A percentile compares a stretch with the other conserved stretches of the same genome.
Conservation (phyloP, 345 rosid species). For the Gossypium turneri region DNA sequence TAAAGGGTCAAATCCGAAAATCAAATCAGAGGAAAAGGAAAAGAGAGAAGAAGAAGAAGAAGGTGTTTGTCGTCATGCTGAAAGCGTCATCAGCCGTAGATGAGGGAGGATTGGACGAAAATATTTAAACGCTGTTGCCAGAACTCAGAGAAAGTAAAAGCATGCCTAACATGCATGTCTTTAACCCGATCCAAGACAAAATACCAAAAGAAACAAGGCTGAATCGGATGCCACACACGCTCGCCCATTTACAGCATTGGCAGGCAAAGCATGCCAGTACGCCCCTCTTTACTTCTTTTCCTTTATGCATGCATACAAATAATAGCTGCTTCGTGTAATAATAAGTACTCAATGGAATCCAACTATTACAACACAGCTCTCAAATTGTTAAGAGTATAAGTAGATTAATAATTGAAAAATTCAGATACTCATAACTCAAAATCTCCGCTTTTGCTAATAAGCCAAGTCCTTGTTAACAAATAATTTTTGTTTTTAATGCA, state of each 20-base stretch:
- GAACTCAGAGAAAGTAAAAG: not conserved
- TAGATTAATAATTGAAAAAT: too few relatives aligned
- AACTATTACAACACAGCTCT: too few relatives aligned
- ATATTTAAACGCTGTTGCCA: not conserved
- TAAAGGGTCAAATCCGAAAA: slow-evolving; percentile 8
- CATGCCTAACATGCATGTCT: not conserved
- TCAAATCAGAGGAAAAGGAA: not conserved
- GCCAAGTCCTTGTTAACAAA: too few relatives aligned
- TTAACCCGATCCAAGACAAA: not conserved
- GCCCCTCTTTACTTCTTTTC: not conserved
- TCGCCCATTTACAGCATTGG: not conserved
- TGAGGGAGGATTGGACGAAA: not conserved
- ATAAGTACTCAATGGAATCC: too few relatives aligned
- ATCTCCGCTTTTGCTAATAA: too few relatives aligned
- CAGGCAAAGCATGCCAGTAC: not conserved
- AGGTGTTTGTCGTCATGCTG: slow-evolving; percentile 15
- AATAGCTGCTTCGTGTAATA: too few relatives aligned
- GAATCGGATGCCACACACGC: slow-evolving; percentile 9
- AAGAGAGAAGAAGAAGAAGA: not conserved
- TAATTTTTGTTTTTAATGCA: too few relatives aligned
- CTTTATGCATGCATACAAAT: not conserved
- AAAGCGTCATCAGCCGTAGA: slow-evolving; percentile 13
- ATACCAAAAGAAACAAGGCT: not conserved
- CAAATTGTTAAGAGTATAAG: too few relatives aligned
- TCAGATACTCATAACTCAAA: too few relatives aligned